Base-by-base conservation (phyloP, 352 stramenopile species). In the Phytophthora macrochlamydospora region DNA sequence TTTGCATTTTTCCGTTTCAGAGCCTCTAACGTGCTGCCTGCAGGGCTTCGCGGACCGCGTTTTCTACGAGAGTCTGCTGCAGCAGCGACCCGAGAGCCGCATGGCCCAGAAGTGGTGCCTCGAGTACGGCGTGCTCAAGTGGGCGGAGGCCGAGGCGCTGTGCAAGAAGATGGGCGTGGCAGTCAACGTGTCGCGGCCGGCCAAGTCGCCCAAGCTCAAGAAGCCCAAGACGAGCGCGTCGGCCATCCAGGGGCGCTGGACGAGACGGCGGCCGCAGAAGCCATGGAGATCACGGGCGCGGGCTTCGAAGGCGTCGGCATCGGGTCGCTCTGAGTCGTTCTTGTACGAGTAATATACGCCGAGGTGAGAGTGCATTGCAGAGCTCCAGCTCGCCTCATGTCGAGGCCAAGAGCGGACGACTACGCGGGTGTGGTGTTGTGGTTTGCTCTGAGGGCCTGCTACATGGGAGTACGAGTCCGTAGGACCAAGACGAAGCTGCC, bases 31-130 rank as follows among this genome's bases (percentile, higher is more conserved):
- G 18, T 59, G 3, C 30, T 5, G 9, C 29, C 29, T 28, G 5
- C 72, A 95, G 80, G 90, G 88, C 54, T 94, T 91, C 68, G 88
- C 88, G 35, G 90, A 97, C 51, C 86, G 90, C 56, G 90, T 97
- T 12, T 97, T 97, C 71, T 97, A 97, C 66, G 90, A 97, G 76
- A 96, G 88, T 63, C 60, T 97, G 61, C 68, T 95, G 58, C 83
- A 92, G 53, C 90, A 97, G 73, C 83, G 86, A 12, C 88, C 90
- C 0, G 67, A 92, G 46, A 95, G 87, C 56, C 83, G 73, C 69
- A 97, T 97, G 87, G 90, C 85, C 13, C 78, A 87, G 65, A 97
- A 97, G 64, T 97, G 90, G 90, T 97, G 90, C 59, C 79, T 97
- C 24, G 90, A 97, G 73, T 92, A 95, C 65, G 90, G 90, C 57